phyloP scores from a whole-genome alignment of 257 asterid genomes.

The Cordia subcordata region DNA sequence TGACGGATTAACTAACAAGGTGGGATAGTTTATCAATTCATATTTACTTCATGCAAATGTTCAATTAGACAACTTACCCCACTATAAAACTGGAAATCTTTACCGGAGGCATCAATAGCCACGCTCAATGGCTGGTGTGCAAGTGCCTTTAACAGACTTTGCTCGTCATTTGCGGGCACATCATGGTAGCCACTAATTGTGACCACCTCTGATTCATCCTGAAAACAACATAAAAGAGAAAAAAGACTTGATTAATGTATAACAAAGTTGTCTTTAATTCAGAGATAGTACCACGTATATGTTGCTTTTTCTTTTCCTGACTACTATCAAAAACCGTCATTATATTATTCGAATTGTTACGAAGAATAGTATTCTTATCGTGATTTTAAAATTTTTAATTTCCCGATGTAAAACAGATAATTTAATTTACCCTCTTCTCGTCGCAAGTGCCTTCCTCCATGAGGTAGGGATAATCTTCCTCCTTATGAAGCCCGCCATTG shows the following conservation, averaged over 20 bases:
- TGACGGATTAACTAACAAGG: too few relatives aligned
- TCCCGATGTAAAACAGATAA: too few relatives aligned
- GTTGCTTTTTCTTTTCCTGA: too few relatives aligned
- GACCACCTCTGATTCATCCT: conserved; percentile 29
- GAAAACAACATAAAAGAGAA: neutral
- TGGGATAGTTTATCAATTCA: too few relatives aligned
- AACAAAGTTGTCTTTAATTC: neutral
- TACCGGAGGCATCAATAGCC: conserved; percentile 39
- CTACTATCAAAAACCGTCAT: too few relatives aligned
- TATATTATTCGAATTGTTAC: too few relatives aligned
- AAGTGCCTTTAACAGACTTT: conserved; percentile 35
- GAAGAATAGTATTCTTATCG: too few relatives aligned
- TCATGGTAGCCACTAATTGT: conserved; percentile 35
- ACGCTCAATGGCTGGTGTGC: conserved; percentile 40
- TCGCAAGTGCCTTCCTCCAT: conserved; percentile 42
- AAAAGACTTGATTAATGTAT: neutral
- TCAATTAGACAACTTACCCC: conserved; percentile 21
- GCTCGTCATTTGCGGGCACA: conserved; percentile 35
- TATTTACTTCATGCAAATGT: too few relatives aligned
- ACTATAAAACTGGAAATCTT: conserved; percentile 36
- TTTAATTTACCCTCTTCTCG: conserved; percentile 22
- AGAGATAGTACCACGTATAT: too few relatives aligned
- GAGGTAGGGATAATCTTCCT: conserved; percentile 36
- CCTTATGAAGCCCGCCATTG: conserved; percentile 37
- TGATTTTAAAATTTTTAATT: too few relatives aligned